Conservation (phyloP, 1,284 basidiomycete genomes). For the Thecaphora frezii region DNA sequence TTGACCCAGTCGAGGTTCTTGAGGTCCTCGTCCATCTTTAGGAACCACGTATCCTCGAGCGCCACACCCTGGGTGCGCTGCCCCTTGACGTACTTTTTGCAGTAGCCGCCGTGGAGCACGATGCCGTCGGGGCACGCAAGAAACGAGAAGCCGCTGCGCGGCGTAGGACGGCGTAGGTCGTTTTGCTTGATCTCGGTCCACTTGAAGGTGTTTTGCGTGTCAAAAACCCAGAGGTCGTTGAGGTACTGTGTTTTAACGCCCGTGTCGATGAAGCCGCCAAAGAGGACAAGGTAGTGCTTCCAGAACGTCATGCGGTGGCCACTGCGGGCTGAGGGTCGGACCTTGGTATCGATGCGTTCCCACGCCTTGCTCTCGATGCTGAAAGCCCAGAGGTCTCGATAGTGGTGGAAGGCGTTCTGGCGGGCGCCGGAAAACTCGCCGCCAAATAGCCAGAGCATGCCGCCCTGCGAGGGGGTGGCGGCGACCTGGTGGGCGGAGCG, state of each 20-base stretch:
- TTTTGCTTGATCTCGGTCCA: constrained; percentile 75
- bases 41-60: constrained; percentile 86
- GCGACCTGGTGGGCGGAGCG: constrained; percentile 56
- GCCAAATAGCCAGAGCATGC: constrained; percentile 58
- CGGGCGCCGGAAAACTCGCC: constrained; percentile 69
- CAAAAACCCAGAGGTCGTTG: constrained; percentile 85
- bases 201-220: constrained; percentile 76
- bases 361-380: constrained; percentile 65
- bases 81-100: constrained; percentile 85
- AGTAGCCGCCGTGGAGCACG: constrained; percentile 84
- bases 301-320: constrained; percentile 84
- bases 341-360: constrained; percentile 86
- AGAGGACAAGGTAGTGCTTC: constrained; percentile 80
- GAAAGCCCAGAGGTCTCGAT: constrained; percentile 67
- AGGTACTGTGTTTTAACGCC: constrained; percentile 76
- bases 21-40: constrained; percentile 64
- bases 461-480: constrained; percentile 48
- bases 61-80: constrained; percentile 81
- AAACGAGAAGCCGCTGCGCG: constrained; percentile 74
- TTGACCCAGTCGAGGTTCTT: constrained; percentile 74
- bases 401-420: constrained; percentile 87
- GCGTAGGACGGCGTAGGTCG: constrained; percentile 44
- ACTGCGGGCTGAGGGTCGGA: constrained; percentile 76
- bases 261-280: constrained; percentile 84
- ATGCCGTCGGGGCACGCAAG: constrained; percentile 78